Conservation (phyloP, 768 basidiomycete genomes). For the Mycena filopes region DNA sequence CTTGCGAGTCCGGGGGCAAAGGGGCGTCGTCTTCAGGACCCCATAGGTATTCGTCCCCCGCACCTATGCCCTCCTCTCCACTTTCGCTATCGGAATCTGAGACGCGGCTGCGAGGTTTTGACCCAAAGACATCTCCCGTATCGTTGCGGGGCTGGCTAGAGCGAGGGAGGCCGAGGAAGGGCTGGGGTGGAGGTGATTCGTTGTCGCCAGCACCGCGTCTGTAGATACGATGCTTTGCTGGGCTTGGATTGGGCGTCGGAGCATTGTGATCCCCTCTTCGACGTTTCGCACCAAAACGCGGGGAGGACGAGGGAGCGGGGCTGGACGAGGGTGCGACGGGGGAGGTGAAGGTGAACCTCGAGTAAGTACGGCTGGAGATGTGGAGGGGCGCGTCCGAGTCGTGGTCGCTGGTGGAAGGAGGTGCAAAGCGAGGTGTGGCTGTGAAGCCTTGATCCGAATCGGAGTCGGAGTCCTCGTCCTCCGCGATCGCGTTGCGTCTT, state of each 20-base stretch:
- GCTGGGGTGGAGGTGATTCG: neutral
- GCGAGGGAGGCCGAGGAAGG: neutral
- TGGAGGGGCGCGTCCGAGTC: neutral
- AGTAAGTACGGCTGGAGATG: neutral
- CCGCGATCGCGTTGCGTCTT: neutral
- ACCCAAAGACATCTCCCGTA: neutral
- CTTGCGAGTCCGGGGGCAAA: neutral
- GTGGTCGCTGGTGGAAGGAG: neutral
- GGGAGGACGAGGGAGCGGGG: neutral
- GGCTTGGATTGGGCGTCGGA: neutral
- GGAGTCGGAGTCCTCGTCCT: neutral
- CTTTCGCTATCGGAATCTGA: neutral
- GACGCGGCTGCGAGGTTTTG: neutral
- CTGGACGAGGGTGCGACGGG: neutral
- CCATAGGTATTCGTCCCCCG: neutral
- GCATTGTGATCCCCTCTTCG: neutral
- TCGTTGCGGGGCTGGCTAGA: neutral
- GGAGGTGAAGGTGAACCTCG: neutral
- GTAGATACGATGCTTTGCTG: neutral
- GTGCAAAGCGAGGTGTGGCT: neutral
- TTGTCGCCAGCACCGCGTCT: neutral
- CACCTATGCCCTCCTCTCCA: neutral
- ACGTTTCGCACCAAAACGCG: neutral
- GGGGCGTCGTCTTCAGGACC: conserved; percentile 1
- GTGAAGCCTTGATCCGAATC: neutral